Conservation (phyloP, 106 monocot genomes). For the Dendrobium catenatum region DNA sequence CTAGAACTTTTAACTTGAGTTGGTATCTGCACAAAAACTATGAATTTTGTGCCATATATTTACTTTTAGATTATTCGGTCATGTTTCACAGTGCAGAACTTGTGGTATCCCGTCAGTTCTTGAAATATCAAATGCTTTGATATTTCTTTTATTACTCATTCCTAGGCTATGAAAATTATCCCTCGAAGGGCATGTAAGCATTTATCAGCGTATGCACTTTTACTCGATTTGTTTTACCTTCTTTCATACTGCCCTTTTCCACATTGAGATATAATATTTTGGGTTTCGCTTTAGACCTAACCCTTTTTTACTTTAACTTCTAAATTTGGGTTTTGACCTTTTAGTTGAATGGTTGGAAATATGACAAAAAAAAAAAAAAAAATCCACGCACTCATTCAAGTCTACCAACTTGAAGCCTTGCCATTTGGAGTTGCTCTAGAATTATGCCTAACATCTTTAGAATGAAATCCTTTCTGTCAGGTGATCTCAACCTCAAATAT, state of each 20-base stretch:
- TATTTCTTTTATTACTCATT: neutral
- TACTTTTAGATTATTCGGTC: no score
- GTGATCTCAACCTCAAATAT: neutral
- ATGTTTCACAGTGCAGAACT: no score
- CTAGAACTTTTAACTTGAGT: no score
- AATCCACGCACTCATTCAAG: neutral
- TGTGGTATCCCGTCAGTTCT: no score
- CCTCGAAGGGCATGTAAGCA: neutral
- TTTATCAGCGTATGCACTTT: neutral
- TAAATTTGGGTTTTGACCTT: neutral
- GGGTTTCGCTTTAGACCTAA: neutral
- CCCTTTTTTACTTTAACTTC: neutral
- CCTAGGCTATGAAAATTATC: neutral
- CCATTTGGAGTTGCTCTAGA: neutral
- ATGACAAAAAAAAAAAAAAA: no score
- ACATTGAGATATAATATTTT: neutral
- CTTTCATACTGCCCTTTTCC: neutral
- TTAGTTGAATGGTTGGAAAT: neutral
- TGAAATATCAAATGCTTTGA: neutral
- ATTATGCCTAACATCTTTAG: neutral
- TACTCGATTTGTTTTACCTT: neutral
- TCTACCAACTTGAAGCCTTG: neutral
- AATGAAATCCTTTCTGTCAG: neutral
- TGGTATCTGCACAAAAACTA: no score
- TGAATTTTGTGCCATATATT: no score